A percentile compares a stretch with the other conserved stretches of the same genome.
Evolutionary conservation across 305 asterid species (phyloP).

Genomic region (Fraxinus baroniana): DNA sequence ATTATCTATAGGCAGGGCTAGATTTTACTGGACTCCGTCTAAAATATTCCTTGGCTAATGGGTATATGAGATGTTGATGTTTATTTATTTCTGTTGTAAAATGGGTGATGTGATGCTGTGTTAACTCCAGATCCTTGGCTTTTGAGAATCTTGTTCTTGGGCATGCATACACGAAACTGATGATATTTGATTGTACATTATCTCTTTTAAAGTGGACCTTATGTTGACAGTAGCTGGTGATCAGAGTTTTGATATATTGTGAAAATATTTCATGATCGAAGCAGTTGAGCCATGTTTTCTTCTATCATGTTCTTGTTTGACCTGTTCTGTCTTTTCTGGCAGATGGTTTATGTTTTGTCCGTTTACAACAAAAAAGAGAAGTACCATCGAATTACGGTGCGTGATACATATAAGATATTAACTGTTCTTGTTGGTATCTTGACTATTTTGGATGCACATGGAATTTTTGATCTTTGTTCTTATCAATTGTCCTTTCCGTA

Average conservation of each 20-base stretch:
- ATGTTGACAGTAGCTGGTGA: neutral
- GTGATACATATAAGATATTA: neutral
- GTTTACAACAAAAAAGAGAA: constrained; percentile 58
- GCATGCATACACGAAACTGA: constrained; percentile 8
- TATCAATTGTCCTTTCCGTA: neutral
- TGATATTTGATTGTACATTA: constrained; percentile 3
- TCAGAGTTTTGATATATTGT: neutral
- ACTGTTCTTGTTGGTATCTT: constrained; percentile 12
- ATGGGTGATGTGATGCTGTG: neutral
- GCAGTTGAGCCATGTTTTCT: constrained; percentile 17
- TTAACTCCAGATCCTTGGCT: constrained; percentile 6
- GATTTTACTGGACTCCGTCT: neutral
- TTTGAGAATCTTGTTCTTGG: constrained; percentile 3
- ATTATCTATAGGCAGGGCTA: neutral
- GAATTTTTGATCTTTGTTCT: constrained; percentile 9
- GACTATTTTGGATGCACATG: constrained; percentile 14
- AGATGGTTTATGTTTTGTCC: constrained; percentile 59
- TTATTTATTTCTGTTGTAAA: constrained; percentile 1
- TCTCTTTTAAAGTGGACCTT: neutral
- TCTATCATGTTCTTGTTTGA: constrained; percentile 17
- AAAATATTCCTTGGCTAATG: neutral
- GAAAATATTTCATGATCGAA: constrained; percentile 12
- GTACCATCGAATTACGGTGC: constrained; percentile 46
- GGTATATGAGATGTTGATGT: neutral
- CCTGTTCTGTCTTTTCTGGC: constrained; percentile 25